Percentiles rank a stretch among this genome's conserved stretches.
phyloP scores from a whole-genome alignment of 495 filamentous ascomycete species.

The Podospora anserina region DNA sequence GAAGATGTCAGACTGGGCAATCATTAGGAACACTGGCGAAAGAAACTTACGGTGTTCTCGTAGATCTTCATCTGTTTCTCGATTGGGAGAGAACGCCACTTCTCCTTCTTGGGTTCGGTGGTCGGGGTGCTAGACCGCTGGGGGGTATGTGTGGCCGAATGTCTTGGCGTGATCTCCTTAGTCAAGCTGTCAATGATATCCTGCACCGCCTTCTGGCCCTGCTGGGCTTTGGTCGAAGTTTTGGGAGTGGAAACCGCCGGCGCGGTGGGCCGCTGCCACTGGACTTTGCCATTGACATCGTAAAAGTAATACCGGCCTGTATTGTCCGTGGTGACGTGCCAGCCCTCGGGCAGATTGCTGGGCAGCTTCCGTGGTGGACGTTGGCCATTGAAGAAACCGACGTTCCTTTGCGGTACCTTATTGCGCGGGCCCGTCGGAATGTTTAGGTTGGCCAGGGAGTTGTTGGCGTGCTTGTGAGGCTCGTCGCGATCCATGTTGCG shows the following conservation, averaged over 20 bases:
- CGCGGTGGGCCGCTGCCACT: conserved; percentile 70
- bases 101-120: conserved; percentile 68
- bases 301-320: conserved; percentile 76
- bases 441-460: conserved; percentile 37
- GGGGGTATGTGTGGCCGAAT: conserved; percentile 57
- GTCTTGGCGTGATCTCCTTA: conserved; percentile 51
- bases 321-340: conserved; percentile 68
- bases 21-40: not conserved
- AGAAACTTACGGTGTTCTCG: conserved; percentile 72
- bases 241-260: conserved; percentile 64
- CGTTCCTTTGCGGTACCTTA: conserved; percentile 60
- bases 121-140: conserved; percentile 59
- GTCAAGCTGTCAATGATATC: conserved; percentile 84
- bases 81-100: conserved; percentile 72
- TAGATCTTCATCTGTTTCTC: conserved; percentile 93
- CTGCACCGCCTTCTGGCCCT: conserved; percentile 58
- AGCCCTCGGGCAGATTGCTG: conserved; percentile 67
- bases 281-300: conserved; percentile 66
- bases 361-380: conserved; percentile 56
- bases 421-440: conserved; percentile 65
- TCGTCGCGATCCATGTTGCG: conserved; percentile 64
- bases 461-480: conserved; percentile 25
- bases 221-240: conserved; percentile 57
- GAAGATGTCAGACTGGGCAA: conserved; percentile 26
- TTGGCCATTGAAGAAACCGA: conserved; percentile 55